phyloP scores from a whole-genome alignment of 768 basidiomycete species.

The Dacryopinax spathularia region DNA sequence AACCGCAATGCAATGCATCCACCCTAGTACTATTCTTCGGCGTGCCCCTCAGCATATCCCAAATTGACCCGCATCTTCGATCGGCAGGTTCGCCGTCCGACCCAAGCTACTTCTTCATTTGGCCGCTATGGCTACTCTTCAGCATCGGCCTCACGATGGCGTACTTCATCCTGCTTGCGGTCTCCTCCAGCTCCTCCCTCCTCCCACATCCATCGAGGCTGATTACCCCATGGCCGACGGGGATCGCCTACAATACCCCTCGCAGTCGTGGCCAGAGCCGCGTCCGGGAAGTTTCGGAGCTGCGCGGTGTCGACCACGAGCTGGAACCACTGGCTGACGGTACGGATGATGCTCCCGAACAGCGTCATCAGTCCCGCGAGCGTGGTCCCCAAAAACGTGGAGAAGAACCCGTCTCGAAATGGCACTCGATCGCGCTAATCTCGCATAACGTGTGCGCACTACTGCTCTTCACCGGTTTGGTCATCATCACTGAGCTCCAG shows the following conservation, averaged over 20 bases:
- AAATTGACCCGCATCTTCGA: constrained; percentile 5
- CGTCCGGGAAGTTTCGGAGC: too few relatives aligned
- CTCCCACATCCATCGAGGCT: neutral
- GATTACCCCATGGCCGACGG: neutral
- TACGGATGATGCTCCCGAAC: too few relatives aligned
- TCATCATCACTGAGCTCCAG: neutral
- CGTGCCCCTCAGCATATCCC: neutral
- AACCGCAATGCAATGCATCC: constrained; percentile 4
- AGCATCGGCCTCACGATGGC: constrained; percentile 4
- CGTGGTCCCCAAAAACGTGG: too few relatives aligned
- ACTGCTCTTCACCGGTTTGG: neutral
- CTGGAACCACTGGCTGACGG: too few relatives aligned
- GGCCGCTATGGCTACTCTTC: constrained; percentile 10
- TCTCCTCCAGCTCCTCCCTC: neutral
- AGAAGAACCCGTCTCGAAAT: too few relatives aligned
- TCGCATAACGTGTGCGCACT: neutral
- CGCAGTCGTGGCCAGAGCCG: neutral
- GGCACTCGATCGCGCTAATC: too few relatives aligned
- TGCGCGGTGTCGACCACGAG: too few relatives aligned
- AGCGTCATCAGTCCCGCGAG: too few relatives aligned
- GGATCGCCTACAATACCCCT: neutral
- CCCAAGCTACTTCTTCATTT: constrained; percentile 2
- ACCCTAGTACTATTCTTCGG: constrained; percentile 9
- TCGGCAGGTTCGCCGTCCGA: neutral
- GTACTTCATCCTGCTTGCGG: constrained; percentile 7